Evolutionary conservation across 1,284 basidiomycete genomes (phyloP).

Genomic region (Lignosus rhinocerotis): DNA sequence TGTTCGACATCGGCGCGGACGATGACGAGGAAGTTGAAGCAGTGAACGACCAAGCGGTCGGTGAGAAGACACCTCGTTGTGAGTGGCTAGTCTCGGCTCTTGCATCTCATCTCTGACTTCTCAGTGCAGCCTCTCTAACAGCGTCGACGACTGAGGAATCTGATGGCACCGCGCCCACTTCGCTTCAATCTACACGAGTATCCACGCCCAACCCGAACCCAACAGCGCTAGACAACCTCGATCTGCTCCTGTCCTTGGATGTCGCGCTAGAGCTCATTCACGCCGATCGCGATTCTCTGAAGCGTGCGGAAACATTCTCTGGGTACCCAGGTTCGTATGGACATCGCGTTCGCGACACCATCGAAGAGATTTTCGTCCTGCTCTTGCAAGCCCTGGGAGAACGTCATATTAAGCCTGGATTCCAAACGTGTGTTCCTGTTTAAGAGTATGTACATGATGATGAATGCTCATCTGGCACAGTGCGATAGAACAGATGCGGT

Average conservation of each 20-base stretch:
- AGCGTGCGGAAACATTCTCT: constrained; percentile 88
- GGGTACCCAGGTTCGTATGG: constrained; percentile 86
- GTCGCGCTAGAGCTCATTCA: constrained; percentile 92
- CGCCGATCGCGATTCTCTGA: constrained; percentile 86
- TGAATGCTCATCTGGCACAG: constrained; percentile 37
- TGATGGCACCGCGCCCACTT: constrained; percentile 15
- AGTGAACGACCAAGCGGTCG: constrained; percentile 31
- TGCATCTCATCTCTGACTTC: not conserved
- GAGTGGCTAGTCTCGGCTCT: not conserved
- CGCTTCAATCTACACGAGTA: constrained; percentile 23
- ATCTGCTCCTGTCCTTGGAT: constrained; percentile 89
- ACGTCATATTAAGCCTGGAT: constrained; percentile 85
- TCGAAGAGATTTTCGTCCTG: constrained; percentile 90
- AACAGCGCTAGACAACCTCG: constrained; percentile 61
- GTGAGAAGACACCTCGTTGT: constrained; percentile 24
- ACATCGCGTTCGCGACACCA: constrained; percentile 79
- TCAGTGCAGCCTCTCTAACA: constrained; percentile 25
- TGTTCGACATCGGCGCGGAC: constrained; percentile 64
- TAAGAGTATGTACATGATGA: not conserved
- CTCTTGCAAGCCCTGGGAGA: constrained; percentile 80
- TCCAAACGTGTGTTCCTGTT: constrained; percentile 59
- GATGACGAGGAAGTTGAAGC: constrained; percentile 47
- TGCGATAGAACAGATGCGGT: constrained; percentile 82
- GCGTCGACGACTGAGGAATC: constrained; percentile 18
- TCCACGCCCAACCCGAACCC: constrained; percentile 24